Evolutionary conservation across 192 early-diverging fungal genomes (phyloP).

Genomic region (Coemansia sp.): DNA sequence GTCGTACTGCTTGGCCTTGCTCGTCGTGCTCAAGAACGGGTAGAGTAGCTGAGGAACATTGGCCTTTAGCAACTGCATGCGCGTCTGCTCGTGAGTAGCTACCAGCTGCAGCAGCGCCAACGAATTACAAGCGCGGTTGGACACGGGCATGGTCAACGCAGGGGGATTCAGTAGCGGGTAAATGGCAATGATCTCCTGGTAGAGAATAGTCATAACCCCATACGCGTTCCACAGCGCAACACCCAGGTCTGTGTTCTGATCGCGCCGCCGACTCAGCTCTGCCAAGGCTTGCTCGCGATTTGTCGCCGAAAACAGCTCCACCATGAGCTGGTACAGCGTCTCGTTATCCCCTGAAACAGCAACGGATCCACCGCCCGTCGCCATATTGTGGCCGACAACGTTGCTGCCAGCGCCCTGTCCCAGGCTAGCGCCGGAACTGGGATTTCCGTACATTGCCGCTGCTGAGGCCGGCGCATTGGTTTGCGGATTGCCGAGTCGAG

Average conservation of each 20-base stretch:
- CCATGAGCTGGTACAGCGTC: constrained; percentile 76
- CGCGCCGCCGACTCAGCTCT: constrained; percentile 90
- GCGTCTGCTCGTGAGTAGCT: constrained; percentile 90
- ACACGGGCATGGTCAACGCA: constrained; percentile 80
- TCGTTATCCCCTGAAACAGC: constrained; percentile 63
- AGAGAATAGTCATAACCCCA: constrained; percentile 91
- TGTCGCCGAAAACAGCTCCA: constrained; percentile 76
- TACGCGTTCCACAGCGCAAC: constrained; percentile 97
- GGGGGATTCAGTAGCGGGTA: constrained; percentile 90
- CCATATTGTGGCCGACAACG: constrained; percentile 2
- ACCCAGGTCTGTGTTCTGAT: constrained; percentile 93
- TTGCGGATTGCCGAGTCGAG: constrained; percentile 19
- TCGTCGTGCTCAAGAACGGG: constrained; percentile 94
- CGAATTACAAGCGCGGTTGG: constrained; percentile 96
- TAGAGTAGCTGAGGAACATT: constrained; percentile 98
- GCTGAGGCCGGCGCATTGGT: not conserved
- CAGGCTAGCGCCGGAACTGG: not conserved
- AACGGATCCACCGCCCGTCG: not conserved
- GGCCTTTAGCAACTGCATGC: constrained; percentile 64
- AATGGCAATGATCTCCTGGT: constrained; percentile 95
- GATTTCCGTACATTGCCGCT: constrained; percentile 10
- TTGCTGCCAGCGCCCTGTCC: not conserved
- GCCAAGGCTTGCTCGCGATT: constrained; percentile 87
- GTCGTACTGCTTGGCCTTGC: constrained; percentile 93
- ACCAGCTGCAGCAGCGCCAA: constrained; percentile 94